Evolutionary conservation across 2,329 filamentous ascomycete species (phyloP).

Genomic region (Beauveria australis): DNA sequence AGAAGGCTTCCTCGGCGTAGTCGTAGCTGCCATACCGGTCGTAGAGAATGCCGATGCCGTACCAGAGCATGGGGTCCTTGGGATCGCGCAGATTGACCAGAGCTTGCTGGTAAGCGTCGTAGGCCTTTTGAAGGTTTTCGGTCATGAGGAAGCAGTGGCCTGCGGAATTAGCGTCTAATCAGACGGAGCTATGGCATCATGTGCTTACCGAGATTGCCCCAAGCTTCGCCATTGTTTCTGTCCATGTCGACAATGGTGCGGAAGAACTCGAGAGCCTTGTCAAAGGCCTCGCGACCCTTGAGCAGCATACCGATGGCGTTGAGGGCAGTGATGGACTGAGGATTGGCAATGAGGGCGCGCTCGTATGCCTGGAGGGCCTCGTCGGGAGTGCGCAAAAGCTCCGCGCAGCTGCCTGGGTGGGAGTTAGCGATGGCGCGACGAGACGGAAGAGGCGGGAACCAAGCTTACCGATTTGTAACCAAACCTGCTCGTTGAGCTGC

Average conservation of each 20-base stretch:
- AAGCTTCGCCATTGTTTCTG: slow-evolving; percentile 82
- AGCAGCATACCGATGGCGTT: slow-evolving; percentile 89
- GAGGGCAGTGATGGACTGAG: slow-evolving; percentile 84
- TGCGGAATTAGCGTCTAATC: slow-evolving; percentile 24
- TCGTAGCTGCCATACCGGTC: slow-evolving; percentile 94
- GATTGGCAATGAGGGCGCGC: slow-evolving; percentile 78
- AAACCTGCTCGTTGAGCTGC: slow-evolving; percentile 76
- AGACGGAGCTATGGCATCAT: not conserved
- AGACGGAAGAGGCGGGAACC: slow-evolving; percentile 11
- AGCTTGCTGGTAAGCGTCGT: slow-evolving; percentile 92
- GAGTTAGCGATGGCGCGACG: slow-evolving; percentile 23
- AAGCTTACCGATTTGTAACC: slow-evolving; percentile 77
- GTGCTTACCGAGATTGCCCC: slow-evolving; percentile 79
- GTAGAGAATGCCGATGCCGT: slow-evolving; percentile 95
- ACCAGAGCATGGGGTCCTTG: slow-evolving; percentile 98
- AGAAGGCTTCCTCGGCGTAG: slow-evolving; percentile 96
- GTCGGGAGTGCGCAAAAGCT: slow-evolving; percentile 80
- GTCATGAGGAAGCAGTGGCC: slow-evolving; percentile 99
- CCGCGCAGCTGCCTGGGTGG: slow-evolving; percentile 66
- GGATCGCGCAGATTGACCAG: slow-evolving; percentile 87
- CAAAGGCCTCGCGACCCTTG: slow-evolving; percentile 85
- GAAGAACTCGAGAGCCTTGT: slow-evolving; percentile 87
- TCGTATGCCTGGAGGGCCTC: slow-evolving; percentile 88
- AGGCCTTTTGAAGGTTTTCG: slow-evolving; percentile 94
- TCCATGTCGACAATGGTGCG: slow-evolving; percentile 88